These are phyloP conservation scores for Pachyrhizus erosus DNA, from an alignment of 306 rosid species.

Conservation along the genomic window DNA sequence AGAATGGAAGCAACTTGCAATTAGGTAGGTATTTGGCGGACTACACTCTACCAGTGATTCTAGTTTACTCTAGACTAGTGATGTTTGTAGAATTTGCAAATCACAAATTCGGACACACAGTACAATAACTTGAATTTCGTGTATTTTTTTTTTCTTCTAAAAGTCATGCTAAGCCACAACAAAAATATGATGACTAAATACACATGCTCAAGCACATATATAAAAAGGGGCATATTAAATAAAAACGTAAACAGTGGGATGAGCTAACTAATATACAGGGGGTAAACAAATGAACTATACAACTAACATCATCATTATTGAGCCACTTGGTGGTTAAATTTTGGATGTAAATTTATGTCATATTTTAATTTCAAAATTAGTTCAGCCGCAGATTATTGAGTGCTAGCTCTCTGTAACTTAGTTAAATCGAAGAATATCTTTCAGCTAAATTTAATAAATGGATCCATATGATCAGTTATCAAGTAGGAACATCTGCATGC, in stretches of 20 bases:
- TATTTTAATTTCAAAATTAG: background rate
- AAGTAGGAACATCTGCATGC: background rate
- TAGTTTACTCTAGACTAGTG: background rate
- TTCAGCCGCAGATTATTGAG: background rate
- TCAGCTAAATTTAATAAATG: background rate
- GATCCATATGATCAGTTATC: background rate
- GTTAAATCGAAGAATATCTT: background rate
- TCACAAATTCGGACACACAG: background rate
- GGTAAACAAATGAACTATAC: background rate
- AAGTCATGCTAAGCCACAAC: background rate
- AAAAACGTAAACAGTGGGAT: background rate
- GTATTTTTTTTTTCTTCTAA: background rate
- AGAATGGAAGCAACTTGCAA: constrained; percentile 39
- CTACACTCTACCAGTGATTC: background rate
- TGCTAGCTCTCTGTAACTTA: background rate
- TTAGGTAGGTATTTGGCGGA: background rate
- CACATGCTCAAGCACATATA: background rate
- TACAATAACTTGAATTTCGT: background rate
- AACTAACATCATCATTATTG: background rate
- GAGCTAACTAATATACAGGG: background rate
- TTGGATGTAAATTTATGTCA: background rate
- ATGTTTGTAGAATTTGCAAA: background rate
- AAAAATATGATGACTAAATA: background rate
- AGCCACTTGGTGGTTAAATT: background rate
- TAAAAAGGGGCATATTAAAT: background rate